Conservation (phyloP, 2,329 filamentous ascomycete species). For the Colletotrichum falcatum region DNA sequence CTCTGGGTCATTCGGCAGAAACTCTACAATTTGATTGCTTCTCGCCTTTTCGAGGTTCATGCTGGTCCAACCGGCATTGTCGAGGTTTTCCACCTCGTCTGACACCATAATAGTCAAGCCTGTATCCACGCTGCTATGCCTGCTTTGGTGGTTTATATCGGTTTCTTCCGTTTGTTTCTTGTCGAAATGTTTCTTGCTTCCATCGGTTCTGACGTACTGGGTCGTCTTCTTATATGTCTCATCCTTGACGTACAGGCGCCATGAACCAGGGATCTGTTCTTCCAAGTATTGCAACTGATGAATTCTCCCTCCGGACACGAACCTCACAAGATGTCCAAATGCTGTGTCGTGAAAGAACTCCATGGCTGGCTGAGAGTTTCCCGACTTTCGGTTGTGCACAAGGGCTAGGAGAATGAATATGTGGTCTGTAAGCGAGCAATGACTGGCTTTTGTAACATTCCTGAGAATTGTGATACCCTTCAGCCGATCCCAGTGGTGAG, state of each 20-base stretch:
- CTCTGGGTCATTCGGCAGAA: constrained; percentile 29
- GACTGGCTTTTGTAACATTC: background rate
- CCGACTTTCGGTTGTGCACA: background rate
- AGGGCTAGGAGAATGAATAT: background rate
- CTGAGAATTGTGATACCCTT: too few relatives aligned
- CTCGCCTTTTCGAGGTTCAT: constrained; percentile 9
- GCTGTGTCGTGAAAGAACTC: constrained; percentile 25
- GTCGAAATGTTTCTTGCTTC: background rate
- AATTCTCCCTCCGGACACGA: background rate
- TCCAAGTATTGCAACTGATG: constrained; percentile 23
- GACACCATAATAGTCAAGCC: background rate
- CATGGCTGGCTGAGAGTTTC: background rate
- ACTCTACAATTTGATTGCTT: constrained; percentile 10
- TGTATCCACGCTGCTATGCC: background rate
- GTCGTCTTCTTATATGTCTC: background rate
- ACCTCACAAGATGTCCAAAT: constrained; percentile 9
- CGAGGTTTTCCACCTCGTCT: background rate
- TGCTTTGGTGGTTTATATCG: background rate
- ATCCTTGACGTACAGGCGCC: constrained; percentile 16
- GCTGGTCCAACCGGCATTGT: background rate
- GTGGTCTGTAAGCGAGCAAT: background rate
- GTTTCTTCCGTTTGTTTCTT: background rate
- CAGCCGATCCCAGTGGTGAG: background rate
- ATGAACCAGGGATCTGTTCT: constrained; percentile 6
- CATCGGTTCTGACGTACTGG: background rate